Conservation (phyloP, 202 grass and related monocot genomes). For the Eragrostis tef region DNA sequence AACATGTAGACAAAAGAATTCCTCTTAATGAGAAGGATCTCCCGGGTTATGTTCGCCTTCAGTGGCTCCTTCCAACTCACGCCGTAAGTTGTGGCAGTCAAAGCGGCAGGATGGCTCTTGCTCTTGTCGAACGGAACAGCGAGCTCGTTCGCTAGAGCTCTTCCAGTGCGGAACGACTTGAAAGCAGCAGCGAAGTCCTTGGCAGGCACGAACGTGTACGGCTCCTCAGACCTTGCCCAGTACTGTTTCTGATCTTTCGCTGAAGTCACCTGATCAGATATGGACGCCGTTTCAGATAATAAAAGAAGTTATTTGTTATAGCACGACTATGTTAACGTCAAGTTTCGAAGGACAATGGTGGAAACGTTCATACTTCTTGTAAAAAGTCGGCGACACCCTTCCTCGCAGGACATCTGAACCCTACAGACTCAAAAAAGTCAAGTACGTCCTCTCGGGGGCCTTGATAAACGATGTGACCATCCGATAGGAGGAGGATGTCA, state of each 20-base stretch:
- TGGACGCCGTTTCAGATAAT: too few species aligned
- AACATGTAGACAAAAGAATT: conserved; percentile 82
- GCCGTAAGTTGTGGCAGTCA: conserved; percentile 65
- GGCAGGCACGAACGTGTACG: conserved; percentile 66
- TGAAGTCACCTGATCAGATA: conserved; percentile 65
- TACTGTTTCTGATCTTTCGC: conserved; percentile 83
- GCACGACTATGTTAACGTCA: not conserved
- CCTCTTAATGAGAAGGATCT: conserved; percentile 77
- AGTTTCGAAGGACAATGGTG: not conserved
- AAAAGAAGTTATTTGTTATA: too few species aligned
- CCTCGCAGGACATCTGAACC: conserved; percentile 78
- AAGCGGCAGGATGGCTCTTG: conserved; percentile 64
- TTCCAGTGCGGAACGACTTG: conserved; percentile 62
- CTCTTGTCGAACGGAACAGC: conserved; percentile 64
- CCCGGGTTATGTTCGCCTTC: conserved; percentile 55
- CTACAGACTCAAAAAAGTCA: conserved; percentile 75
- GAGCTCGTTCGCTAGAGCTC: conserved; percentile 52
- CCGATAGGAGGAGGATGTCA: conserved; percentile 81
- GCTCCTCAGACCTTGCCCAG: conserved; percentile 44
- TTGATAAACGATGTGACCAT: conserved; percentile 83
- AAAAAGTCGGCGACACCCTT: conserved; percentile 86
- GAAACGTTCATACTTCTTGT: conserved; percentile 58
- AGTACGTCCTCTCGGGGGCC: conserved; percentile 74
- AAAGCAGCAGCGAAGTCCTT: conserved; percentile 67
- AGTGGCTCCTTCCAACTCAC: conserved; percentile 63